phyloP scores from a whole-genome alignment of 148 eudicot genomes.

The Fallopia convolvulus region DNA sequence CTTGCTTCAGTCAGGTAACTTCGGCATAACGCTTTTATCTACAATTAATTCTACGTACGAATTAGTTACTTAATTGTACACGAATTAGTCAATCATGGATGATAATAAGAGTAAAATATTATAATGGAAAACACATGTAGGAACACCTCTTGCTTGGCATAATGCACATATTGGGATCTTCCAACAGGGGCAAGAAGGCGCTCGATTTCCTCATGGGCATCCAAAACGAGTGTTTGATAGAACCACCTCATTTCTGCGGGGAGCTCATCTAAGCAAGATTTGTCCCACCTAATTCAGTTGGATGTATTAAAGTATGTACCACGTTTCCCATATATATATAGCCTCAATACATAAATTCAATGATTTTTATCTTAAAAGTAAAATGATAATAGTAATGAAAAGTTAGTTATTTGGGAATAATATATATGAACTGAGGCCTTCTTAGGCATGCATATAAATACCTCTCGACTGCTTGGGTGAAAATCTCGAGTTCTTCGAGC shows the following conservation, averaged over 20 bases:
- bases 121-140: not conserved
- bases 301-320: not conserved
- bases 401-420: too few species aligned
- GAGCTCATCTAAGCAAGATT: conserved; percentile 8
- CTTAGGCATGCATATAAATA: not conserved
- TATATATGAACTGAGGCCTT: not conserved
- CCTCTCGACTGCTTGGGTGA: conserved; percentile 21
- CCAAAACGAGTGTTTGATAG: conserved; percentile 12
- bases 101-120: not conserved
- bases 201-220: conserved; percentile 16
- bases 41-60: not conserved
- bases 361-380: too few species aligned
- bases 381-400: too few species aligned
- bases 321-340: not conserved
- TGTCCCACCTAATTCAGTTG: conserved; percentile 21
- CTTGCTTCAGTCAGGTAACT: conserved; percentile 17
- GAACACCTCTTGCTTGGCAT: conserved; percentile 13
- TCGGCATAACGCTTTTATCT: conserved; percentile 14
- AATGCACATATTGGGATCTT: conserved; percentile 10
- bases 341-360: too few species aligned
- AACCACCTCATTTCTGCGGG: conserved; percentile 16
- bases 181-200: conserved; percentile 12
- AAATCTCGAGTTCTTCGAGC: not conserved
- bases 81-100: not conserved
- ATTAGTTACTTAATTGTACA: too few species aligned